Conservation (phyloP, 2,329 filamentous ascomycete genomes). For the Xylaria sp. region DNA sequence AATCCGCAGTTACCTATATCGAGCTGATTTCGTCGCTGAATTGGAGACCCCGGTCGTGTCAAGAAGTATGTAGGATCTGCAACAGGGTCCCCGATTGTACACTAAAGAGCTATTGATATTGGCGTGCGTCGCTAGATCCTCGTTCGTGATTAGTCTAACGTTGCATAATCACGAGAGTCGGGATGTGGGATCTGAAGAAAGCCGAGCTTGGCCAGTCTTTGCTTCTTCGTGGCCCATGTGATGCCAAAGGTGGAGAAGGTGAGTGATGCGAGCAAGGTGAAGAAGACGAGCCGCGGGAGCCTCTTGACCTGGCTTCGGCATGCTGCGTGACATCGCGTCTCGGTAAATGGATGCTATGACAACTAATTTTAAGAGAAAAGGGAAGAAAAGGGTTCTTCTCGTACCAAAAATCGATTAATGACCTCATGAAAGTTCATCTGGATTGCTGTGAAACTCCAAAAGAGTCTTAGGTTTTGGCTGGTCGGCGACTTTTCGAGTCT, state of each 20-base stretch:
- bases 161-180: slow-evolving; percentile 8
- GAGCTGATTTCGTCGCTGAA: slow-evolving; percentile 1
- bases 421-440: not conserved
- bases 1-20: not conserved
- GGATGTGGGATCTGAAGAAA: slow-evolving; percentile 13
- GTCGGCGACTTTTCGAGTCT: slow-evolving; percentile 3
- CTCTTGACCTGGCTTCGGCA: slow-evolving; percentile 14
- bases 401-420: not conserved
- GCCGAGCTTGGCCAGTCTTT: not conserved
- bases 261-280: slow-evolving; percentile 8
- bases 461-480: slow-evolving; percentile 10
- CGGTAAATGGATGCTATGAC: slow-evolving; percentile 7
- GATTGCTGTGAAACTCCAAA: not conserved
- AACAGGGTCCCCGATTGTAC: slow-evolving; percentile 2
- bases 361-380: not conserved
- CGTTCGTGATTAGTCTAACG: not conserved
- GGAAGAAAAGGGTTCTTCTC: not conserved
- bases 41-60: not conserved
- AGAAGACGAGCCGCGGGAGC: slow-evolving; percentile 2
- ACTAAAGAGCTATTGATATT: slow-evolving; percentile 4
- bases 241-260: slow-evolving; percentile 17
- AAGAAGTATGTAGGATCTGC: slow-evolving; percentile 7
- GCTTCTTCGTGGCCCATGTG: slow-evolving; percentile 2
- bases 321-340: not conserved
- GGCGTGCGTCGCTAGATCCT: slow-evolving; percentile 10